Percentiles rank a stretch among this genome's conserved stretches.
These are phyloP conservation scores for Pichia thaimueangensis DNA, from an alignment of 805 yeast genomes.

Conservation along the genomic window DNA sequence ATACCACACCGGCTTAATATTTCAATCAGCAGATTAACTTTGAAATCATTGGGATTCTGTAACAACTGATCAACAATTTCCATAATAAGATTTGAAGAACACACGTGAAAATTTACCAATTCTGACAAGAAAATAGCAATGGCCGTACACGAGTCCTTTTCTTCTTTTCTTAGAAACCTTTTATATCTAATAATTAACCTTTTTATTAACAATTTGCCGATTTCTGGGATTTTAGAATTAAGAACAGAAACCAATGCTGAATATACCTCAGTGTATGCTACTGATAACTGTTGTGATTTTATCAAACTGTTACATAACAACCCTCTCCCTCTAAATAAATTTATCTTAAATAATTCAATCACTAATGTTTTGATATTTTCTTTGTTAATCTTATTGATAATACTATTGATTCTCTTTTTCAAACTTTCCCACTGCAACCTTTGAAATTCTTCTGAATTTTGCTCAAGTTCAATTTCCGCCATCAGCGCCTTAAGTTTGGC, in stretches of 20 bases:
- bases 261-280: slow-evolving; percentile 38
- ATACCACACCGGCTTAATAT: slow-evolving; percentile 50
- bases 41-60: slow-evolving; percentile 41
- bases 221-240: slow-evolving; percentile 60
- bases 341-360: slow-evolving; percentile 46
- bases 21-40: slow-evolving; percentile 47
- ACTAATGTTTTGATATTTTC: slow-evolving; percentile 44
- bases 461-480: slow-evolving; percentile 18
- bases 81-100: slow-evolving; percentile 46
- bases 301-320: slow-evolving; percentile 51
- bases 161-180: slow-evolving; percentile 41
- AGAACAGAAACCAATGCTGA: slow-evolving; percentile 54
- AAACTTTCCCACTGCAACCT: slow-evolving; percentile 50
- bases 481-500: slow-evolving; percentile 41
- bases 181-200: slow-evolving; percentile 57
- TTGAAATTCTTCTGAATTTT: slow-evolving; percentile 38
- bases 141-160: slow-evolving; percentile 38
- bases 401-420: slow-evolving; percentile 40
- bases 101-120: slow-evolving; percentile 56
- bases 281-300: slow-evolving; percentile 42
- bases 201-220: slow-evolving; percentile 52
- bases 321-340: slow-evolving; percentile 58
- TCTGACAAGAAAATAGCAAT: slow-evolving; percentile 50
- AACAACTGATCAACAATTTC: slow-evolving; percentile 46
- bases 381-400: slow-evolving; percentile 39